Conservation (phyloP, 768 basidiomycete genomes). For the Ramaria sp. region DNA sequence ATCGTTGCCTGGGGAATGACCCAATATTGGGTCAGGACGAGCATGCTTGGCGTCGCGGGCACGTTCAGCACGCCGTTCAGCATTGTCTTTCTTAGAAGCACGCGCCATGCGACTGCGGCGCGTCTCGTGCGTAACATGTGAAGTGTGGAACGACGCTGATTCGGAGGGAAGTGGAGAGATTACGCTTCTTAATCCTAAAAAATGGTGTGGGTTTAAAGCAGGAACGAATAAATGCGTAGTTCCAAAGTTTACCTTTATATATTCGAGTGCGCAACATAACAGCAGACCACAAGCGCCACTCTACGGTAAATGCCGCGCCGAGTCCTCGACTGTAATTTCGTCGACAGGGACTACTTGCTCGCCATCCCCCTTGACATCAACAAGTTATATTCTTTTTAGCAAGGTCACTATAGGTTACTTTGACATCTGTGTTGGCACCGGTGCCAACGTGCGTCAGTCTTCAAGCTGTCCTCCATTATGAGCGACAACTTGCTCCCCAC, state of each 20-base stretch:
- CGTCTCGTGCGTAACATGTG: constrained; percentile 11
- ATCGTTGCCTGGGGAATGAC: constrained; percentile 53
- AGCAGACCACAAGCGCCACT: not conserved
- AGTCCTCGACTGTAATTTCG: not conserved
- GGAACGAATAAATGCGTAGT: not conserved
- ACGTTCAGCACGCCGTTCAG: constrained; percentile 34
- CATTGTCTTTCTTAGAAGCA: constrained; percentile 20
- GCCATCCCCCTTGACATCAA: too few relatives aligned
- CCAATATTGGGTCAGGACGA: constrained; percentile 62
- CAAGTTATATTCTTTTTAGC: too few relatives aligned
- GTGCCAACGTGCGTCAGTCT: not conserved
- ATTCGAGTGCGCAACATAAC: not conserved
- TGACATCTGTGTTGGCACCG: not conserved
- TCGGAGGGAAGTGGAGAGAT: not conserved
- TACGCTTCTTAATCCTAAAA: not conserved
- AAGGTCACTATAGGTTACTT: not conserved
- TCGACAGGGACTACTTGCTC: too few relatives aligned
- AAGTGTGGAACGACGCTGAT: constrained; percentile 4
- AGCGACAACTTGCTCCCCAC: not conserved
- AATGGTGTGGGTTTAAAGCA: not conserved
- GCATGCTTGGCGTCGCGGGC: constrained; percentile 25
- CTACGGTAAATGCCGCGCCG: not conserved
- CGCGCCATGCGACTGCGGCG: constrained; percentile 19
- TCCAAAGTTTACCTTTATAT: not conserved
- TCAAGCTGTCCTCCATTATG: not conserved